Percentiles rank a stretch among this genome's conserved stretches.
Evolutionary conservation across 345 rosid genomes (phyloP).

Genomic region (Moricandia moricandioides): DNA sequence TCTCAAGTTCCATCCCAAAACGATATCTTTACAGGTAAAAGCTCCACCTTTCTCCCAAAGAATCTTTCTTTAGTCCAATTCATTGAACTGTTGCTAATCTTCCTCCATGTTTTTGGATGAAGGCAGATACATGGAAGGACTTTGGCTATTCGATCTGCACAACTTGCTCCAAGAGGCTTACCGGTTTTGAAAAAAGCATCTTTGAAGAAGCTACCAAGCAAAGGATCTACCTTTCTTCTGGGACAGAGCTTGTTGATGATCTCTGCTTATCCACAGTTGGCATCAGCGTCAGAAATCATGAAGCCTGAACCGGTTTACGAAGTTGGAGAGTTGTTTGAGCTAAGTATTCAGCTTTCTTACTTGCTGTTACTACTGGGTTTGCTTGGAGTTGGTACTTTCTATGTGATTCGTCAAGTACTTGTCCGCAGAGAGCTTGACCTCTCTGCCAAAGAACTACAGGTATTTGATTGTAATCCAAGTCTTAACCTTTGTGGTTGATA

Average conservation of each 20-base stretch:
- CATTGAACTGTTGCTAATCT: slow-evolving; percentile 17
- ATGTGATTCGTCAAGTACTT: slow-evolving; percentile 91
- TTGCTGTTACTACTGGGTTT: slow-evolving; percentile 68
- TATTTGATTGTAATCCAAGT: slow-evolving; percentile 24
- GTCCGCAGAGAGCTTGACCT: slow-evolving; percentile 97
- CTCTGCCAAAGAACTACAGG: slow-evolving; percentile 96
- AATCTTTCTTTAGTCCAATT: background rate
- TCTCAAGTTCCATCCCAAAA: slow-evolving; percentile 22
- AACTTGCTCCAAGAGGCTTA: slow-evolving; percentile 18
- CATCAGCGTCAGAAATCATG: slow-evolving; percentile 54
- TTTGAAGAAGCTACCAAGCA: slow-evolving; percentile 43
- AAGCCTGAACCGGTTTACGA: slow-evolving; percentile 54
- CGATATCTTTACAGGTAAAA: slow-evolving; percentile 46
- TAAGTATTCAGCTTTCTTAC: slow-evolving; percentile 92
- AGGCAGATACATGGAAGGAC: slow-evolving; percentile 72
- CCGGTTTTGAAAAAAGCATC: slow-evolving; percentile 33
- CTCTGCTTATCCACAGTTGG: slow-evolving; percentile 48
- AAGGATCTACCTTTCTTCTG: slow-evolving; percentile 42
- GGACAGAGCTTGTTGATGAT: slow-evolving; percentile 54
- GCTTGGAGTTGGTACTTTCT: slow-evolving; percentile 87
- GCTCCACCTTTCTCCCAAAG: background rate
- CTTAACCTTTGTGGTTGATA: slow-evolving; percentile 1
- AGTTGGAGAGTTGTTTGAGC: slow-evolving; percentile 75
- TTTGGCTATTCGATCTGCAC: slow-evolving; percentile 31
- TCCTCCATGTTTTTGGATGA: slow-evolving; percentile 44